phyloP scores from a whole-genome alignment of 2,329 filamentous ascomycete genomes.

The Aspergillus sp. region DNA sequence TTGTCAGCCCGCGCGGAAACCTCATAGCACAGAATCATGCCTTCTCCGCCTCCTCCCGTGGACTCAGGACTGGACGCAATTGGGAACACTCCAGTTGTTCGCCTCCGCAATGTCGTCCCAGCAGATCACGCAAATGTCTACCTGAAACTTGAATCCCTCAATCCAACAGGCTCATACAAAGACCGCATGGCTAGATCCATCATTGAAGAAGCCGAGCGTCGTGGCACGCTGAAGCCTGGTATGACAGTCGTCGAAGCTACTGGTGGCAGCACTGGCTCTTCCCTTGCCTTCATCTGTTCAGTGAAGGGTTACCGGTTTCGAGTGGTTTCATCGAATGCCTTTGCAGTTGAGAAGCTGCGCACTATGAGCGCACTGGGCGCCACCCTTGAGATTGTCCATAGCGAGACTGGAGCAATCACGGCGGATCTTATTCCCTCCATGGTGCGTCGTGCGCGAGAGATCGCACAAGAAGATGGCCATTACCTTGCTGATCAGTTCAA shows the following conservation, averaged over 20 bases:
- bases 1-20: too few relatives aligned
- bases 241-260: conserved; percentile 93
- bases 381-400: conserved; percentile 14
- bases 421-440: conserved; percentile 13
- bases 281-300: conserved; percentile 18
- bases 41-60: too few relatives aligned
- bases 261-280: conserved; percentile 71
- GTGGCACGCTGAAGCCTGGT: conserved; percentile 83
- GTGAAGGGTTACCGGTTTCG: conserved; percentile 16
- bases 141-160: conserved; percentile 78
- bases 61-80: conserved; percentile 48
- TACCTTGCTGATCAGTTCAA: conserved; percentile 17
- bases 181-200: conserved; percentile 88
- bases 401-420: conserved; percentile 7
- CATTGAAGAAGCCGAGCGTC: conserved; percentile 85
- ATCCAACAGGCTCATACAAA: conserved; percentile 82
- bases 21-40: too few relatives aligned
- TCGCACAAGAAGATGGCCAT: background rate
- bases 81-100: conserved; percentile 82
- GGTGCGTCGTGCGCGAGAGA: conserved; percentile 6
- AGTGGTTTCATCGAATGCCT: conserved; percentile 16
- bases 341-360: conserved; percentile 12
- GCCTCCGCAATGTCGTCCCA: conserved; percentile 77
- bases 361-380: conserved; percentile 19
- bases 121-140: conserved; percentile 80